Base-by-base conservation (phyloP, 768 basidiomycete genomes). In the Polyporus arcularius region DNA sequence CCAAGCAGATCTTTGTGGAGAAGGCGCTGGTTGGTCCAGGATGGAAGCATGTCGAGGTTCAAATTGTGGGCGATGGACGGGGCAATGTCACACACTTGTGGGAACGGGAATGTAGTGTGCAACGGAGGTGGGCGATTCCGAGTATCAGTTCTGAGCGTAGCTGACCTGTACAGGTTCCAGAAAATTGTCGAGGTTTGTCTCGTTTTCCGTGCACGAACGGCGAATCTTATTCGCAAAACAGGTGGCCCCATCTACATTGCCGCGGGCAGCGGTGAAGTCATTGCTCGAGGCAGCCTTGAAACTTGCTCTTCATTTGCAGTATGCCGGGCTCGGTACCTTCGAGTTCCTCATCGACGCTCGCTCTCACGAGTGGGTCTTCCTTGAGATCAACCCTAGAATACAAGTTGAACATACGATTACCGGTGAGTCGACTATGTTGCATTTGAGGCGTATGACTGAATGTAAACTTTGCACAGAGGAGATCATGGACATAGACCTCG, bases 41-140 rank as follows among this genome's bases (percentile, higher is more conserved):
- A 9, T 80, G 79, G 78, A 57, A 71, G 21, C 73, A 75, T 54
- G 58, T 75, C n/a, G 73, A 75, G 47, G 70, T 75, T 7, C 68
- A 69, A 47, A 71, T 77, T 2, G 70, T 77, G 26, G 76, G 75
- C 0, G 71, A 77, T 55, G 73, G 71, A 0, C 6, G 58, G 2
- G 63, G 63, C 28, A 54, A 64, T 2, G 74, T 72, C 0, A 68
- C 73, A 3, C 71, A 75, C 48, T 68, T 73, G 28, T 73, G 73
- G 42, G 76, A 76, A 53, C 62, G 76, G 28, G 76, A 77, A 41
- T 77, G 76, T 57, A 69, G 66, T 45, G 68, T 72, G 1, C 76
- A 77, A 57, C 59, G 76, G 30, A 62, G 75, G 50, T 73, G 72
- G 35, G 65, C 45, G 10, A 4, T 55, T 6, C 9, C 2, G 57